These are phyloP conservation scores for Stromatinia cepivora DNA, from an alignment of 2,329 filamentous ascomycete species.

Conservation along the genomic window DNA sequence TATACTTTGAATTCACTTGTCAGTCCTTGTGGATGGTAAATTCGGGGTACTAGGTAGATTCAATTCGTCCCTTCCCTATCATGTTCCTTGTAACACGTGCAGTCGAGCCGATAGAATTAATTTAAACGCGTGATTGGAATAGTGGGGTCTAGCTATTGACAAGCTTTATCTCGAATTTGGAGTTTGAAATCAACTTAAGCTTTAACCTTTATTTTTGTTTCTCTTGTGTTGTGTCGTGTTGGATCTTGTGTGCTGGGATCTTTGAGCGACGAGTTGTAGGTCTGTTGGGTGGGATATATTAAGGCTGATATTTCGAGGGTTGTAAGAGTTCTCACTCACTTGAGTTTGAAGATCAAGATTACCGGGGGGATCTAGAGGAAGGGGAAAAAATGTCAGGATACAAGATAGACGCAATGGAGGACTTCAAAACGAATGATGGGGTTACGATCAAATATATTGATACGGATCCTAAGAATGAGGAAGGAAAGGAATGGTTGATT, in stretches of 20 bases:
- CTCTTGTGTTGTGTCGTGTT: neutral
- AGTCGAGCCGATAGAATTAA: neutral
- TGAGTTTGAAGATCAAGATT: neutral
- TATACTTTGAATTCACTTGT: too few relatives aligned
- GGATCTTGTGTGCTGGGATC: neutral
- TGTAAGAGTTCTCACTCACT: neutral
- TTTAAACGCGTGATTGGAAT: neutral
- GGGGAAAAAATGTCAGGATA: neutral
- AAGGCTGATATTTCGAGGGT: neutral
- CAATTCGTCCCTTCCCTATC: neutral
- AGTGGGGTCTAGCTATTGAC: neutral
- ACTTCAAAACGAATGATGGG: constrained; percentile 33
- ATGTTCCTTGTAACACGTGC: neutral
- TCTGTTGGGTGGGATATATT: too few relatives aligned
- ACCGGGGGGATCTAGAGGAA: neutral
- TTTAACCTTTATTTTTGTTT: neutral
- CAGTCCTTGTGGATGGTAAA: too few relatives aligned
- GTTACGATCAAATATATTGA: constrained; percentile 34
- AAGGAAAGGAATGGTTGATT: constrained; percentile 30
- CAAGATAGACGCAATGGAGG: constrained; percentile 23
- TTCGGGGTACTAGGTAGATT: too few relatives aligned
- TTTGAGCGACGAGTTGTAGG: too few relatives aligned
- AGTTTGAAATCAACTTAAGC: neutral
- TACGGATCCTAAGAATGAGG: constrained; percentile 26
- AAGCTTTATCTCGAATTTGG: neutral